Conservation (phyloP, 176 grass and related monocot species). For the Rhipidocladum racemiflorum region DNA sequence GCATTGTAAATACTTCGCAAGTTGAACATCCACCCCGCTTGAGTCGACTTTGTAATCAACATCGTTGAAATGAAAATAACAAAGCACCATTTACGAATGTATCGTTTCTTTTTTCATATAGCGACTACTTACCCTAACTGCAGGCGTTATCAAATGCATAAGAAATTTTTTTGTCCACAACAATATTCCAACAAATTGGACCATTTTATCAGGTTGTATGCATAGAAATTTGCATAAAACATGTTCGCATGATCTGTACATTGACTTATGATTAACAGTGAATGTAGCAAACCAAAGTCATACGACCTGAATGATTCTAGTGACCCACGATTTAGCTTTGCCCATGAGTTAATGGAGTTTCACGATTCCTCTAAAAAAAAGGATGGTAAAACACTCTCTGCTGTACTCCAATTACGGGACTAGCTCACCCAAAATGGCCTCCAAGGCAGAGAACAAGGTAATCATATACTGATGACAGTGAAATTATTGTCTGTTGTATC, state of each 20-base stretch:
- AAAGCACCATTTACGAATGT: background rate
- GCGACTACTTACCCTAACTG: background rate
- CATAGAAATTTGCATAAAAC: background rate
- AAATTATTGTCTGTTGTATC: too few relatives aligned
- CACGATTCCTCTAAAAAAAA: too few relatives aligned
- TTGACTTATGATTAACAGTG: background rate
- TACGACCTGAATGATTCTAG: background rate
- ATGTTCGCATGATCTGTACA: background rate
- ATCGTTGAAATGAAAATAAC: background rate
- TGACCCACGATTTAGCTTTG: too few relatives aligned
- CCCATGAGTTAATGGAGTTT: too few relatives aligned
- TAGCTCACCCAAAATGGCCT: too few relatives aligned
- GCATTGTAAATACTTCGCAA: background rate
- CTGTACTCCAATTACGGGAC: too few relatives aligned
- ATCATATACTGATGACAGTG: too few relatives aligned
- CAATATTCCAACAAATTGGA: background rate
- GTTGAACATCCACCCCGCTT: background rate
- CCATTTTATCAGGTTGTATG: background rate
- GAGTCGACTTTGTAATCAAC: background rate
- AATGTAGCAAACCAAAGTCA: background rate
- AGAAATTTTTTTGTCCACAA: background rate
- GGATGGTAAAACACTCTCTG: too few relatives aligned
- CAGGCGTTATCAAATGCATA: background rate
- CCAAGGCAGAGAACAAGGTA: too few relatives aligned
- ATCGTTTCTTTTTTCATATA: background rate